A percentile compares a stretch with the other conserved stretches of the same genome.
Conservation (phyloP, 2,329 filamentous ascomycete species). For the Microsporum audouinii region DNA sequence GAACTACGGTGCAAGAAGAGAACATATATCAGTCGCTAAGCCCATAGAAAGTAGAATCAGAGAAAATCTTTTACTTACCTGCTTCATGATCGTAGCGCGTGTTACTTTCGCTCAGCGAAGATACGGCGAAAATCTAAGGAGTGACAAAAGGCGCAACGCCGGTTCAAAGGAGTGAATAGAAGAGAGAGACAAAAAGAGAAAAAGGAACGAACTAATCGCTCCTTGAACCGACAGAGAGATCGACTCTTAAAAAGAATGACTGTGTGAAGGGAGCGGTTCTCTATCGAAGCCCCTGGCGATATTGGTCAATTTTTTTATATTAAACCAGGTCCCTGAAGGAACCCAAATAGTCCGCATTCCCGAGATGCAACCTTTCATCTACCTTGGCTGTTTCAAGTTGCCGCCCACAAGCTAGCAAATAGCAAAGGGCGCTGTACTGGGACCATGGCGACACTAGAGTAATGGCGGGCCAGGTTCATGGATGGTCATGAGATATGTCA, state of each 20-base stretch:
- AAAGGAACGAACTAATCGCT: constrained; percentile 13
- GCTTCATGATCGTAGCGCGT: constrained; percentile 2
- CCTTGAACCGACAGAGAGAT: constrained; percentile 8
- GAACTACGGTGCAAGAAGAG: neutral
- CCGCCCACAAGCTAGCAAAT: neutral
- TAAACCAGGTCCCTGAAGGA: too few species aligned
- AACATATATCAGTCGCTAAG: neutral
- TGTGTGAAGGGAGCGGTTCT: constrained; percentile 8
- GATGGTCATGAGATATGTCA: neutral
- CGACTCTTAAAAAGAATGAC: constrained; percentile 5
- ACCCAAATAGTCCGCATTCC: too few species aligned
- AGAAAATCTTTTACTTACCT: neutral
- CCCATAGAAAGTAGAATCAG: neutral
- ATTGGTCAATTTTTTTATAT: neutral
- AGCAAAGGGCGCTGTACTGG: neutral
- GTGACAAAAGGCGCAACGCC: neutral
- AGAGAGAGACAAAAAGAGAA: neutral
- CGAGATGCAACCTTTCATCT: neutral
- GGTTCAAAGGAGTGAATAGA: constrained; percentile 13
- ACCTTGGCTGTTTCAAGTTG: constrained; percentile 4
- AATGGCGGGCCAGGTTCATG: neutral
- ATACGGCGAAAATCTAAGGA: neutral
- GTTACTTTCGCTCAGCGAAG: neutral
- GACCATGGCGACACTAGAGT: neutral
- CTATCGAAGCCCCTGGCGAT: neutral